These are phyloP conservation scores for Chaetomiaceae sp. DNA, from an alignment of 2,329 filamentous ascomycete species.

Conservation along the genomic window DNA sequence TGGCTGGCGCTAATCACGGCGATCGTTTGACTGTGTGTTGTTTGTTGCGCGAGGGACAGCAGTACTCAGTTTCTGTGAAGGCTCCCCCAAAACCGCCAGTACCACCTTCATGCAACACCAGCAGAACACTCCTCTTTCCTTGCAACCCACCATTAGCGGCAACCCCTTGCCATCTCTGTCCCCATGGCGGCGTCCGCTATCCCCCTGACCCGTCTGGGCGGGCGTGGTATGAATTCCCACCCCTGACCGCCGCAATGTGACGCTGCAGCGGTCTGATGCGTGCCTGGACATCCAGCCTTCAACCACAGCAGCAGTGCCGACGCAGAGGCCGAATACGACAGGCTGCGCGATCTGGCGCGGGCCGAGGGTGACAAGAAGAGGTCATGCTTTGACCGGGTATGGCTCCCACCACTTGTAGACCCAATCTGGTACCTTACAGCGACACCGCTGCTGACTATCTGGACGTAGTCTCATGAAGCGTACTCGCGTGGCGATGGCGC, in stretches of 20 bases:
- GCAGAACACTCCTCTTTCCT: not conserved
- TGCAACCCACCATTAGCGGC: not conserved
- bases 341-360: constrained; percentile 75
- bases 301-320: constrained; percentile 62
- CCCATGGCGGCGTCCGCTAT: constrained; percentile 29
- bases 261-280: constrained; percentile 7
- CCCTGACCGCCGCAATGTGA: constrained; percentile 10
- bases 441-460: not conserved
- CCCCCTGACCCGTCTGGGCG: constrained; percentile 40
- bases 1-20: no score
- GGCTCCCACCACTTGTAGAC: constrained; percentile 21
- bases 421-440: not conserved
- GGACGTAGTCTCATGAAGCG: constrained; percentile 61
- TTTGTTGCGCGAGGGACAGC: no score
- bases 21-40: no score
- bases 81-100: not conserved
- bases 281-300: constrained; percentile 52
- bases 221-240: constrained; percentile 34
- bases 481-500: constrained; percentile 80
- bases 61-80: no score
- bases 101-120: not conserved
- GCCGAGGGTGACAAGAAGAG: constrained; percentile 73
- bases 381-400: constrained; percentile 67
- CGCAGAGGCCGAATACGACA: constrained; percentile 84
- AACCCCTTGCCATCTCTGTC: not conserved